Percentiles rank a stretch among this genome's conserved stretches.
These are phyloP conservation scores for Colletotrichum orchidophilum DNA, from an alignment of 2,329 filamentous ascomycete species.

Conservation along the genomic window DNA sequence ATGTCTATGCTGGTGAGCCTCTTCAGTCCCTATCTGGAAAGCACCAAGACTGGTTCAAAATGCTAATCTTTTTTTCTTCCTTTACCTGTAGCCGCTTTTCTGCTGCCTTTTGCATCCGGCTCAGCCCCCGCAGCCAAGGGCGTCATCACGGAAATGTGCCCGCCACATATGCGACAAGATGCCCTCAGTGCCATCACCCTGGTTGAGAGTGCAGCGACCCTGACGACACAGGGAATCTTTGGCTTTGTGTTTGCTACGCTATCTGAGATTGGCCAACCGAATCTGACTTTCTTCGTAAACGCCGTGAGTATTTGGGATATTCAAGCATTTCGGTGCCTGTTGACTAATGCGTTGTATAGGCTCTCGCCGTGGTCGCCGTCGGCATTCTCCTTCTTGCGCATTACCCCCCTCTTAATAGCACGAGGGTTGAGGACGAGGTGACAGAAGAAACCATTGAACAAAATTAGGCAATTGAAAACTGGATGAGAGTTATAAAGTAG, in stretches of 20 bases:
- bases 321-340: not conserved
- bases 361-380: slow-evolving; percentile 63
- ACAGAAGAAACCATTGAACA: not conserved
- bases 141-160: slow-evolving; percentile 77
- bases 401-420: slow-evolving; percentile 55
- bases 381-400: slow-evolving; percentile 53
- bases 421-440: slow-evolving; percentile 48
- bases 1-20: slow-evolving; percentile 68
- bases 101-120: slow-evolving; percentile 75
- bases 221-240: slow-evolving; percentile 73
- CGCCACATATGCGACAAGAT: slow-evolving; percentile 68
- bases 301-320: slow-evolving; percentile 54
- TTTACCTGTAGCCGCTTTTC: slow-evolving; percentile 58
- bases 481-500: not conserved
- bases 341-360: slow-evolving; percentile 44
- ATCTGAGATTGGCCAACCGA: slow-evolving; percentile 65
- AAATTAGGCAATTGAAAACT: not conserved
- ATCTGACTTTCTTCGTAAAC: slow-evolving; percentile 75
- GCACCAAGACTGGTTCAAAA: not conserved
- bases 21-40: not conserved
- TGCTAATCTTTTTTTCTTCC: not conserved
- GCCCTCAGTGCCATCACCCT: slow-evolving; percentile 75
- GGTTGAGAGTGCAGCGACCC: slow-evolving; percentile 73
- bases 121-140: slow-evolving; percentile 77
- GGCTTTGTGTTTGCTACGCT: slow-evolving; percentile 73